Evolutionary conservation across 306 rosid species (phyloP), one percentile per base, ranked within the genome.

Genomic region (Rosa rugosa): DNA sequence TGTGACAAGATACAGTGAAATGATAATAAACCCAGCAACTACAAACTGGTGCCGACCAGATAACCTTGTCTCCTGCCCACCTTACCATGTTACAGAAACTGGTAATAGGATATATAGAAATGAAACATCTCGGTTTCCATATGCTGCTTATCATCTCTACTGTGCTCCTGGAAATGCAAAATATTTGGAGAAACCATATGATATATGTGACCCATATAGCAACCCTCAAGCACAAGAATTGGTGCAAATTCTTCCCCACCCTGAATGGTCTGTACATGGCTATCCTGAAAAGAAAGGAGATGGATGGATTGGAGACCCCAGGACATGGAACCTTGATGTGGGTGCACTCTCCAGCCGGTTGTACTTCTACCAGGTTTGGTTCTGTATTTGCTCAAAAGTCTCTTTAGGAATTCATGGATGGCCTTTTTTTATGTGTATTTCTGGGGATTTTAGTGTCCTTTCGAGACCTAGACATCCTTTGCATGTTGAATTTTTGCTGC

Each of bases 251-350:
- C 87, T 89, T 71, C 92, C 90, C 50, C 92, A 87, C 77, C 84
- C 86, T 46, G 92, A 85, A 67, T 89, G 92, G 92, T 83, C 86
- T 71, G 81, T 79, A 7, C 88, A 89, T 79, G 89, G 89, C 60
- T 89, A 83, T 83, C 92, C 90, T 47, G 67, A 40, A 64, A 79
- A 79, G 71, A 50, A 85, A 75, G 93, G 93, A 75, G 84, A 85
- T 57, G 93, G 93, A 23, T 89, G 93, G 93, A 25, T 83, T 71
- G 93, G 93, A 54, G 81, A 85, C 75, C 66, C 85, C 31, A 81
- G 84, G 78, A 85, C 86, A 18, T 89, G 93, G 93, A 86, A 77
- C 73, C 90, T 89, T 66, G 90, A 89, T 74, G 93, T 85, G 3
- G 93, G 90, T 16, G 80, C 82, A 49, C 86, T 87, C 27, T 87